phyloP scores from a whole-genome alignment of 805 yeast genomes.

The Lachancea dasiensis region DNA sequence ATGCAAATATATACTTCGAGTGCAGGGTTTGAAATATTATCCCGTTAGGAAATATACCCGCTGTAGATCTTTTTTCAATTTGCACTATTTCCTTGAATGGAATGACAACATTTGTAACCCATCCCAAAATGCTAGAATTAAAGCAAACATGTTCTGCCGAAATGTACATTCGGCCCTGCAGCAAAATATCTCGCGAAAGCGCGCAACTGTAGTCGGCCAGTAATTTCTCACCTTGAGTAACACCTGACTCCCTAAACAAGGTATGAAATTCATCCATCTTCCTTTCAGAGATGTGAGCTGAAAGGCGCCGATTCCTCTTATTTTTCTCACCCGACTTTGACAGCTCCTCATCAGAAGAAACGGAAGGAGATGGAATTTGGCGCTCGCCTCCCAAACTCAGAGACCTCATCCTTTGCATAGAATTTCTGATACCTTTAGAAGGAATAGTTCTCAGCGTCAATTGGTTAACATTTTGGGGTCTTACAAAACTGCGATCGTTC shows the following conservation, averaged over 20 bases:
- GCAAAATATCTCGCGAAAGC: conserved; percentile 53
- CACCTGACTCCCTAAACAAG: conserved; percentile 41
- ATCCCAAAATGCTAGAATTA: conserved; percentile 61
- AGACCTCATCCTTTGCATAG: conserved; percentile 16
- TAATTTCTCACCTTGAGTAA: conserved; percentile 47
- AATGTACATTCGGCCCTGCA: conserved; percentile 61
- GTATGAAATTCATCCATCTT: conserved; percentile 57
- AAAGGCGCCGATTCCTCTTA: not conserved
- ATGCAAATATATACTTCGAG: conserved; percentile 57
- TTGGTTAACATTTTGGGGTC: conserved; percentile 27
- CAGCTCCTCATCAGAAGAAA: conserved; percentile 3
- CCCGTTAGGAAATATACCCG: conserved; percentile 65
- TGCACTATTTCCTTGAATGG: conserved; percentile 58
- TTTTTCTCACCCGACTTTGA: not conserved
- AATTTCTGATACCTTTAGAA: conserved; percentile 14
- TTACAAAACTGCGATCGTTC: conserved; percentile 19
- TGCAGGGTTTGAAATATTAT: conserved; percentile 58
- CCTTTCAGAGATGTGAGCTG: conserved; percentile 33
- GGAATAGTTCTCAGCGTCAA: conserved; percentile 23
- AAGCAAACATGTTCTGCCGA: conserved; percentile 53
- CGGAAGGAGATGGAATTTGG: not conserved
- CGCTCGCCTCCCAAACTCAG: conserved; percentile 6
- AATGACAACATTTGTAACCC: conserved; percentile 53
- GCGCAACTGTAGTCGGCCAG: conserved; percentile 64
- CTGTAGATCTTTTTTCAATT: conserved; percentile 59